Base-by-base conservation (phyloP, 1,139 yeast genomes). In the Yarrowia galli region DNA sequence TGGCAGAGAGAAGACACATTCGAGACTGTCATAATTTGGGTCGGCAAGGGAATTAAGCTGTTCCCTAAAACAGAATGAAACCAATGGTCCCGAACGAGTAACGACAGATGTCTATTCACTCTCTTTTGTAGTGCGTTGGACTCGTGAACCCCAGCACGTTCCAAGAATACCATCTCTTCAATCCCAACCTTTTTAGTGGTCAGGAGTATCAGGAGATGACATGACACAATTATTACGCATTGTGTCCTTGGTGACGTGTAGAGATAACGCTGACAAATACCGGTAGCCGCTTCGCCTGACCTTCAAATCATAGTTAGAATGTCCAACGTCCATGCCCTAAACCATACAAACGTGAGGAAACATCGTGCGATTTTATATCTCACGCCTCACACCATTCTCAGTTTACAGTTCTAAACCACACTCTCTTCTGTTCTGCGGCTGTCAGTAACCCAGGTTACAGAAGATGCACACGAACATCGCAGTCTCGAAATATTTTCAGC, bases 111-210 rank as follows among this genome's bases (percentile, higher is more conserved):
- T 8, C 32, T 28, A 10, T 28, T 28, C 32, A 28, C 32, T 3
- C 8, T 3, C n/a, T 28, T 28, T 28, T 28, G 8, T 28, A 28
- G 32, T 10, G 32, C 32, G 10, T 28, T 6, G 9, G 32, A 28
- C 32, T 6, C 32, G 32, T 28, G 8, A 6, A 28, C 8, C 6
- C 32, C 32, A 5, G 32, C 32, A 28, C 9, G 32, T 28, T 28
- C 32, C 9, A 25, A 25, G 28, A 25, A 32, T 8, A 32, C 36
- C 36, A 32, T 8, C 38, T 28, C 32, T 28, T 28, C 15, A 23
- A 46, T 23, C 13, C 32, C 35, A 46, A 25, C 35, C 51, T 46
- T 23, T 46, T 23, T 5, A 46, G n/a, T 46, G 51, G 51, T 25
- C 35, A 46, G 35, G 18, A 46, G 51, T 12, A 4, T 43, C 23